Base-by-base conservation (phyloP, 768 basidiomycete species). In the Hypholoma sublateritium region DNA sequence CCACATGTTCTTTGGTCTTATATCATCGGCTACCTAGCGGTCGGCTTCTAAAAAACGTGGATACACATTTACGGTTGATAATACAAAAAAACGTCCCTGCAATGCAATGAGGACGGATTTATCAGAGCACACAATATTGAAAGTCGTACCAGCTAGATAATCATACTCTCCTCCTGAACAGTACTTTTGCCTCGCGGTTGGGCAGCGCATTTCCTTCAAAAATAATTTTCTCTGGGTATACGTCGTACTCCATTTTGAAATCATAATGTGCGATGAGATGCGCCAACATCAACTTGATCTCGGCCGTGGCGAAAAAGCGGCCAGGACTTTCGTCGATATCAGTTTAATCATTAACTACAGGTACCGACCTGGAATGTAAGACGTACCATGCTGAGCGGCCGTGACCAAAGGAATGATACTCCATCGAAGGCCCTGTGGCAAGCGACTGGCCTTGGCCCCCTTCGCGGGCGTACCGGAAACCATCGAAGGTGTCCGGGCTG, bases 401-500 rank as follows among this genome's bases (percentile, higher is more conserved):
- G 13, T 70, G 65, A 2, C 77, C 76, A 48, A 75, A 78, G 0
- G 66, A 52, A 3, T 74, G 50, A 34, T 66, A 74, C 3, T 70
- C 69, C 13, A 62, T 53, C 16, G 60, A 62, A 39, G 36, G 36
- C 7, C 37, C 39, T 4, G 67, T 63, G 16, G 68, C 68, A 19
- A 58, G 68, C 58, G 66, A 69, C 58, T 62, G 67, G 61, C 50
- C 62, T 55, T 49, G 64, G 56, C 37, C 36, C 5, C 44, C 66
- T 41, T 59, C 65, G 13, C 67, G 63, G 51, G 69, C 51, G 60
- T 77, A 81, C 3, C 81, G 70, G 59, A 75, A 75, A 0, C 74
- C 74, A 36, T 80, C 74, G 61, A 82, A 84, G 19, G 53, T 58
- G 5, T 66, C 53, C 0, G 79, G 62, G 44, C 76, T 59, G 1